Conservation (phyloP, 2,329 filamentous ascomycete species). For the Tolypocladium pustulatum region DNA sequence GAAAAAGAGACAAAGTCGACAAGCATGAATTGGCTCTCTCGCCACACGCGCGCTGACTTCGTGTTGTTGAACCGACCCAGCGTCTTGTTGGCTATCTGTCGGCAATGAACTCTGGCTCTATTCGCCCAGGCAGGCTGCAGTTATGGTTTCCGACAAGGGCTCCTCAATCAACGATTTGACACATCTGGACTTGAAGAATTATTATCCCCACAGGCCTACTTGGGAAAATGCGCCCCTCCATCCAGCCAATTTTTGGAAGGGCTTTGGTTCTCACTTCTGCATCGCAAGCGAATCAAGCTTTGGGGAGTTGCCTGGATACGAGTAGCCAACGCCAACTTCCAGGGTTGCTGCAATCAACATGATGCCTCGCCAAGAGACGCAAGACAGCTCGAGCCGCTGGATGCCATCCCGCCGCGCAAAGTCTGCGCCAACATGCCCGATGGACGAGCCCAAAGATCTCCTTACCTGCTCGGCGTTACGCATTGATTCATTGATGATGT, state of each 20-base stretch:
- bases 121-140: neutral
- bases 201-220: neutral
- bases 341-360: neutral
- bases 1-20: conserved; percentile 28
- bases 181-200: neutral
- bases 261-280: neutral
- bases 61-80: conserved; percentile 14
- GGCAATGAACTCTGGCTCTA: neutral
- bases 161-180: neutral
- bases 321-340: neutral
- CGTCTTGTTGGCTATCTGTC: neutral
- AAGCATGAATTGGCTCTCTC: conserved; percentile 30
- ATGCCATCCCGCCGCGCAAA: neutral
- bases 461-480: neutral
- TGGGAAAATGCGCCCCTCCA: neutral
- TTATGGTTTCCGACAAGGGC: neutral
- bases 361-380: neutral
- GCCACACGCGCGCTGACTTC: conserved; percentile 26
- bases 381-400: neutral
- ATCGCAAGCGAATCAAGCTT: neutral
- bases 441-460: neutral
- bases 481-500: neutral
- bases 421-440: neutral
- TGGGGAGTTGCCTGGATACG: neutral
- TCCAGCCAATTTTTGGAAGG: neutral